Conservation (phyloP, 345 rosid species). For the Syzygium aqueum region DNA sequence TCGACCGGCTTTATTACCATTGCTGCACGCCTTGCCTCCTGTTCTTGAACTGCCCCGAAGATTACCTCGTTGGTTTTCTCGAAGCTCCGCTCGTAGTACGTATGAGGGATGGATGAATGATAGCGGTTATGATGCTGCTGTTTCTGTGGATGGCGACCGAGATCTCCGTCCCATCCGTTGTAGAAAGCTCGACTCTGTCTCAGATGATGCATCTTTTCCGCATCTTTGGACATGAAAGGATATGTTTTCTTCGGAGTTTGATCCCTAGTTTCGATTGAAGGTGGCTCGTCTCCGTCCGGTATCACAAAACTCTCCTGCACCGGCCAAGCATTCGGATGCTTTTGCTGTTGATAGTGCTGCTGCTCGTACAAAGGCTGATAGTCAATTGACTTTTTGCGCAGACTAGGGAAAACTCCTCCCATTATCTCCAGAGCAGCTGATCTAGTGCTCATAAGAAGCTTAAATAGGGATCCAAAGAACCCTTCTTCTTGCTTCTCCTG, state of each 20-base stretch:
- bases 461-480: conserved; percentile 50
- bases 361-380: conserved; percentile 22
- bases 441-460: conserved; percentile 45
- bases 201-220: conserved; percentile 83
- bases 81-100: conserved; percentile 63
- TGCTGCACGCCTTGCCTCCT: conserved; percentile 29
- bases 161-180: conserved; percentile 57
- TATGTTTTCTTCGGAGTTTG: conserved; percentile 85
- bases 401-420: conserved; percentile 57
- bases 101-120: conserved; percentile 62
- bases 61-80: conserved; percentile 79
- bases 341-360: conserved; percentile 18
- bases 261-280: conserved; percentile 69
- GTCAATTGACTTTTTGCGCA: conserved; percentile 31
- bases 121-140: conserved; percentile 54
- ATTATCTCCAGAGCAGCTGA: conserved; percentile 50
- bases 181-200: conserved; percentile 75
- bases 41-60: conserved; percentile 88
- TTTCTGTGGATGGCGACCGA: conserved; percentile 35
- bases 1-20: conserved; percentile 48
- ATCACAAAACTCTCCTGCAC: conserved; percentile 56
- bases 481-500: conserved; percentile 77
- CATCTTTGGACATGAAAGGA: conserved; percentile 91
- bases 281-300: conserved; percentile 83
- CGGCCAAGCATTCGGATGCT: conserved; percentile 51